phyloP scores from a whole-genome alignment of 768 basidiomycete genomes.

The Sporobolomyces phaffii region DNA sequence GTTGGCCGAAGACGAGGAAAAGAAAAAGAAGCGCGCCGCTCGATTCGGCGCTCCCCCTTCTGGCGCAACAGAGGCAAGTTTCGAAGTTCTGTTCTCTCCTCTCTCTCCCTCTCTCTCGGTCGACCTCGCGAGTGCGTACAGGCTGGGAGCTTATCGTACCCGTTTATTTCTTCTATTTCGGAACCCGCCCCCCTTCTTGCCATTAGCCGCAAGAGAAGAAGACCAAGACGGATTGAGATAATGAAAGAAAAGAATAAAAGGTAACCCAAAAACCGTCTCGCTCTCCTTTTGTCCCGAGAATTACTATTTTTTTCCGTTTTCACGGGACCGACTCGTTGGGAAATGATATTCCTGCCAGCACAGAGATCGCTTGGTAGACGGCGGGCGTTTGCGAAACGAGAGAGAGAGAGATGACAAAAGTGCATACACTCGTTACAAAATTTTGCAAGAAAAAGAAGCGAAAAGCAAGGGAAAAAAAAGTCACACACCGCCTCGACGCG shows the following conservation, averaged over 20 bases:
- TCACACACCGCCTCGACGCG: not conserved
- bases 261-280: not conserved
- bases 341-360: no score
- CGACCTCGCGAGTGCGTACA: no score
- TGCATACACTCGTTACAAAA: no score
- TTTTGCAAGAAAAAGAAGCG: not conserved
- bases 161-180: no score
- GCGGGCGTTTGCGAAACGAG: no score
- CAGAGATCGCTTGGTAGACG: no score
- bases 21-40: slow-evolving; percentile 40
- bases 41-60: not conserved
- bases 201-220: slow-evolving; percentile 18
- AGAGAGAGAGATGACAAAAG: no score
- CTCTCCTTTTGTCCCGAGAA: not conserved
- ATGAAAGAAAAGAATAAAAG: not conserved
- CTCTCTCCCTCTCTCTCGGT: not conserved
- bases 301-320: not conserved
- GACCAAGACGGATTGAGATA: slow-evolving; percentile 8
- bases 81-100: no score
- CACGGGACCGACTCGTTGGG: no score
- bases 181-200: no score
- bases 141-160: no score
- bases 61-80: not conserved
- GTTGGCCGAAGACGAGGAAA: slow-evolving; percentile 39
- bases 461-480: not conserved